phyloP scores from a whole-genome alignment of 768 basidiomycete genomes.

The Trametes elegans region DNA sequence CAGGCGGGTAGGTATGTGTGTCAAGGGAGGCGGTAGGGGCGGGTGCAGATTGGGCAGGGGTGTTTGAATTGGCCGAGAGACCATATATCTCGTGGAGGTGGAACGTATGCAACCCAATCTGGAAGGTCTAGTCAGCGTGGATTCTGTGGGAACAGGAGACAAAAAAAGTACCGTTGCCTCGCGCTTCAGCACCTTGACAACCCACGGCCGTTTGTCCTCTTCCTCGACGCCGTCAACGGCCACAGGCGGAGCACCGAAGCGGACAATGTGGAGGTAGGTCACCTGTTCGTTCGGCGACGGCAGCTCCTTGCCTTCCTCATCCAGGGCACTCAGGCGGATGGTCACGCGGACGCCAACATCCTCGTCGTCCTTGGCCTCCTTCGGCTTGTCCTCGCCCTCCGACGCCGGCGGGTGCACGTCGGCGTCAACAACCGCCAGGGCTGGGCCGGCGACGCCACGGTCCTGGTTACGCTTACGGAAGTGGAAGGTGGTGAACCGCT shows the following conservation, averaged over 20 bases:
- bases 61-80: constrained; percentile 49
- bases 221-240: constrained; percentile 27
- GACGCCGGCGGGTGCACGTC: constrained; percentile 39
- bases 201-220: constrained; percentile 70
- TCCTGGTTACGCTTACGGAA: constrained; percentile 59
- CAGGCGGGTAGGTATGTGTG: constrained; percentile 48
- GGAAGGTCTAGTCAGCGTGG: constrained; percentile 8
- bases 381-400: constrained; percentile 39
- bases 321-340: constrained; percentile 80
- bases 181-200: constrained; percentile 88
- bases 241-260: constrained; percentile 49
- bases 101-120: constrained; percentile 94
- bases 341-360: constrained; percentile 70
- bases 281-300: constrained; percentile 78
- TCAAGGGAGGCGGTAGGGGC: constrained; percentile 34
- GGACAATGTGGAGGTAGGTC: constrained; percentile 84
- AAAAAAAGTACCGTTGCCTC: constrained; percentile 69
- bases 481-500: constrained; percentile 64
- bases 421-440: constrained; percentile 75
- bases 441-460: constrained; percentile 67
- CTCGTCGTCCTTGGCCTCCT: constrained; percentile 44
- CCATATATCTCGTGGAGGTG: constrained; percentile 95
- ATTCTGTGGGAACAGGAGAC: not conserved
- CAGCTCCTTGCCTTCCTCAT: constrained; percentile 68
- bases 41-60: constrained; percentile 33